These are phyloP conservation scores for Sordaria brevicollis DNA, from an alignment of 495 filamentous ascomycete genomes.

Conservation along the genomic window DNA sequence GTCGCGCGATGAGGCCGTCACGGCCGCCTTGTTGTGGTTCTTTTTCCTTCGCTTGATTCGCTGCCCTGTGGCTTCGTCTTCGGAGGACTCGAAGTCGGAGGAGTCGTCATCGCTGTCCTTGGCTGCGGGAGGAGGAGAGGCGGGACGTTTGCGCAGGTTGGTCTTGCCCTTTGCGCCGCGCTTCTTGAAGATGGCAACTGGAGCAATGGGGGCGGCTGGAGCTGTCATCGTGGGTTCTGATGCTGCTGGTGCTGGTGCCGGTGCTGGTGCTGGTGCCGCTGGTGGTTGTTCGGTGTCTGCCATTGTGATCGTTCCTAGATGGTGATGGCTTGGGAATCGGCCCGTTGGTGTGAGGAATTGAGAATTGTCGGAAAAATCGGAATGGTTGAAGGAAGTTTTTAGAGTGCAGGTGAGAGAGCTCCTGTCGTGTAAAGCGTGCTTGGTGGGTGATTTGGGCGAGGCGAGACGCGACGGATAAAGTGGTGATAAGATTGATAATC, in stretches of 20 bases:
- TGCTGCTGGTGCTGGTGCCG: not conserved
- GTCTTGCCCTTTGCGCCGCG: slow-evolving; percentile 65
- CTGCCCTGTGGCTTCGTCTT: slow-evolving; percentile 56
- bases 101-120: slow-evolving; percentile 40
- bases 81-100: slow-evolving; percentile 61
- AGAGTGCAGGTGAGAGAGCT: not conserved
- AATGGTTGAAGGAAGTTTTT: not conserved
- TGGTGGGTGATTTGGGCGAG: not conserved
- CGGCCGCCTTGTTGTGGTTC: slow-evolving; percentile 35
- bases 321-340: not conserved
- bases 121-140: slow-evolving; percentile 64
- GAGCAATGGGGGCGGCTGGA: slow-evolving; percentile 22
- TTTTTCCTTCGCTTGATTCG: slow-evolving; percentile 71
- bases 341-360: not conserved
- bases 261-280: not conserved
- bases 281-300: slow-evolving; percentile 16
- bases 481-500: not conserved
- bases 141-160: slow-evolving; percentile 71
- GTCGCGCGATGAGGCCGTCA: slow-evolving; percentile 44
- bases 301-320: slow-evolving; percentile 2
- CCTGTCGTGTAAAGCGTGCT: not conserved
- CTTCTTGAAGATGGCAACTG: slow-evolving; percentile 76
- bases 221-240: slow-evolving; percentile 6
- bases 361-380: not conserved
- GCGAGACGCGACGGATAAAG: not conserved